Conservation (phyloP, 148 eudicot species). For the Mesembryanthemum crystallinum region DNA sequence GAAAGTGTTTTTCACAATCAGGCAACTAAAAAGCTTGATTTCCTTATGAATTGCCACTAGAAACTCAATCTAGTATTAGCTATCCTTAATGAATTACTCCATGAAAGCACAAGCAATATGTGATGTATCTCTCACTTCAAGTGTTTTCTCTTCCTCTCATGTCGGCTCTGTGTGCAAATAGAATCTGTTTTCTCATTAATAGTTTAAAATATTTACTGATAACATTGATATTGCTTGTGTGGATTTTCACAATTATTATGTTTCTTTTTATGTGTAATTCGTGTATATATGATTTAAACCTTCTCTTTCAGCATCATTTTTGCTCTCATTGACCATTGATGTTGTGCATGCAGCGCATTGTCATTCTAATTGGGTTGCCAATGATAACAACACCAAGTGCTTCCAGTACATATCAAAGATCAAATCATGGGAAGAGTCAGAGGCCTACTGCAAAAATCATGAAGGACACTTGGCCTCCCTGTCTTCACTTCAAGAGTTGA, state of each 20-base stretch:
- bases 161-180: too few relatives aligned
- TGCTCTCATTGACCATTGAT: neutral
- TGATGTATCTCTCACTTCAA: too few relatives aligned
- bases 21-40: too few relatives aligned
- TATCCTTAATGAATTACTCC: too few relatives aligned
- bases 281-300: neutral
- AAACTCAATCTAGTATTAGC: too few relatives aligned
- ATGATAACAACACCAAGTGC: constrained; percentile 49
- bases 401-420: constrained; percentile 31
- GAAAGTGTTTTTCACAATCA: too few relatives aligned
- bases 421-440: constrained; percentile 61
- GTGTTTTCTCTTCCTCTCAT: too few relatives aligned
- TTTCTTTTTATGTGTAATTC: neutral
- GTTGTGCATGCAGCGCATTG: constrained; percentile 42
- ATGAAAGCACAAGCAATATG: too few relatives aligned
- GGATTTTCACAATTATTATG: neutral
- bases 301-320: neutral
- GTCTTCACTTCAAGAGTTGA: constrained; percentile 49
- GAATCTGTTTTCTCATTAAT: too few relatives aligned
- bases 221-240: too few relatives aligned
- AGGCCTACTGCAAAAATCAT: constrained; percentile 44
- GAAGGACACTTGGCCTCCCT: constrained; percentile 60
- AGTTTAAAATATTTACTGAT: too few relatives aligned
- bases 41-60: too few relatives aligned
- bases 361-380: constrained; percentile 48